A percentile compares a stretch with the other conserved stretches of the same genome.
These are phyloP conservation scores for Solanum sitiens DNA, from an alignment of 257 asterid genomes.

Conservation along the genomic window DNA sequence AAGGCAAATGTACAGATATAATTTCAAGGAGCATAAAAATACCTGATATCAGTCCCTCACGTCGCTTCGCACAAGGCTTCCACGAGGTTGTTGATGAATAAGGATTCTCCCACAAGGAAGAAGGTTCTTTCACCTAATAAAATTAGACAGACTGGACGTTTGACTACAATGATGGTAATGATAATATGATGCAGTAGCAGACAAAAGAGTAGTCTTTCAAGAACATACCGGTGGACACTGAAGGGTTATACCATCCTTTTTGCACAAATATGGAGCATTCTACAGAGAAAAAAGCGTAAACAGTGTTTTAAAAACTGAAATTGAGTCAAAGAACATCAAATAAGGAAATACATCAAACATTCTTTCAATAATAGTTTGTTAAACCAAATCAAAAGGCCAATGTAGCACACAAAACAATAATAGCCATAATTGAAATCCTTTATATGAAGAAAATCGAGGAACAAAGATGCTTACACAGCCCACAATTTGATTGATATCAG, in stretches of 20 bases:
- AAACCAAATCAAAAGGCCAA: neutral
- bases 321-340: neutral
- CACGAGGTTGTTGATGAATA: slow-evolving; percentile 92
- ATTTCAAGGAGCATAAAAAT: neutral
- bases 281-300: slow-evolving; percentile 17
- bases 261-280: slow-evolving; percentile 92
- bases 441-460: neutral
- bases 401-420: neutral
- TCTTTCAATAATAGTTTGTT: neutral
- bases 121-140: slow-evolving; percentile 73
- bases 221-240: slow-evolving; percentile 81
- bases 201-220: neutral
- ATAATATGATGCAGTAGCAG: neutral
- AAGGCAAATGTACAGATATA: neutral
- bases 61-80: slow-evolving; percentile 93
- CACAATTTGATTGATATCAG: neutral
- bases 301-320: neutral
- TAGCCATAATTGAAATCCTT: neutral
- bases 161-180: slow-evolving; percentile 2
- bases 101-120: slow-evolving; percentile 98
- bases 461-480: neutral
- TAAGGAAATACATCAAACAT: neutral
- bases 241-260: slow-evolving; percentile 83
- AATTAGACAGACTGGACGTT: neutral
- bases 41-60: slow-evolving; percentile 68